Evolutionary conservation across 148 eudicot species (phyloP), one percentile per base, ranked within the genome.

Genomic region (Vaccinium vitisidaea): DNA sequence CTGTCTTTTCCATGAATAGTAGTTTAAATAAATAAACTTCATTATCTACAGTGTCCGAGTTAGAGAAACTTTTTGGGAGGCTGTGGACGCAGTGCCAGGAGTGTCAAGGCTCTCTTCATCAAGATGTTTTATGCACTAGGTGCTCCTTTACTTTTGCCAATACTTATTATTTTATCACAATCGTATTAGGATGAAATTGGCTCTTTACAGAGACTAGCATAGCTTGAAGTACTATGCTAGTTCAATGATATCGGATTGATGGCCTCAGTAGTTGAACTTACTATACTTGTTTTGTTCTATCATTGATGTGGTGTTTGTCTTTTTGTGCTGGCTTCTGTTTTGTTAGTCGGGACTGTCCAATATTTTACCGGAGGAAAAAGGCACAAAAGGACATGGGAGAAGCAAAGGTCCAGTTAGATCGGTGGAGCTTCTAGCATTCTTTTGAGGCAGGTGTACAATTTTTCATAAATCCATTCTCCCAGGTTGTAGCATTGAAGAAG

Each of bases 51-150:
- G 99, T 97, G 82, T 92, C 99, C 1, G 99, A 97, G 61, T 84
- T 94, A 75, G 99, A 97, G 93, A 88, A 90, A 83, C 94, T 97
- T 80, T 97, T 97, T 83, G 99, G 99, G 77, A 91, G 92, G 89
- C 91, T 97, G 70, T 97, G 99, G 99, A 97, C 99, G 3, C 99
- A 97, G 83, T 97, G 99, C 92, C 99, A 97, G 90, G 99, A 97
- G 88, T 97, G 99, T 86, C 99, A 97, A 88, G 99, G 98, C 83
- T 97, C 99, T 75, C 99, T 97, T 89, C 99, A 95, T 88, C 99
- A 97, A 88, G 99, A 97, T 87, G 98, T 97, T 65, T 92, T 97
- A 69, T 97, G 99, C 91, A 97, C 99, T 71, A 97, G 99, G 98
- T 97, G 83, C 84, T 79, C 5, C 87, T 77, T 21, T 67, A 23